These are phyloP conservation scores for Agaricus bisporus DNA, from an alignment of 768 basidiomycete species.

Conservation along the genomic window DNA sequence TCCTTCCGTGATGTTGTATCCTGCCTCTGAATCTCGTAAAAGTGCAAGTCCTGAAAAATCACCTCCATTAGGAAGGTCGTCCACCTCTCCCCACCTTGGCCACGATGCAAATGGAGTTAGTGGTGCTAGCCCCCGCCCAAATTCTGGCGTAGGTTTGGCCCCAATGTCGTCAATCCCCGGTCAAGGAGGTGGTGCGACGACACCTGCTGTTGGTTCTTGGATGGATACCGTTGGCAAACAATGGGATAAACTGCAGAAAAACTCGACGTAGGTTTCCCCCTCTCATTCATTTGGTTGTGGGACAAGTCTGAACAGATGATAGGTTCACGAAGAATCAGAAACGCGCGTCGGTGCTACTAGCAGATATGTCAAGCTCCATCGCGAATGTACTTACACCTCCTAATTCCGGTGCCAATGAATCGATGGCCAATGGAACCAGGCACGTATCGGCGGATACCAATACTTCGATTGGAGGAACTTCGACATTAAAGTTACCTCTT, in stretches of 20 bases:
- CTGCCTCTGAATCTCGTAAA: conserved; percentile 6
- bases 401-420: not conserved
- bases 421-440: not conserved
- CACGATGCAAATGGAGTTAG: not conserved
- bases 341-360: conserved; percentile 59
- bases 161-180: conserved; percentile 36
- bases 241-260: conserved; percentile 50
- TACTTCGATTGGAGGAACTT: not conserved
- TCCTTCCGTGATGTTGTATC: conserved; percentile 8
- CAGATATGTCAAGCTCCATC: conserved; percentile 57
- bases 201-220: conserved; percentile 32
- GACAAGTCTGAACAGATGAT: not conserved
- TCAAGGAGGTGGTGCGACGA: conserved; percentile 18
- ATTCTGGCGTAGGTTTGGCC: conserved; percentile 18
- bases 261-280: conserved; percentile 42
- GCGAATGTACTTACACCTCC: conserved; percentile 37
- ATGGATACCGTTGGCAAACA: conserved; percentile 56
- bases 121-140: conserved; percentile 9
- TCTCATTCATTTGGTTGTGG: not conserved
- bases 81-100: not conserved
- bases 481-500: conserved; percentile 6
- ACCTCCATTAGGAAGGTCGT: not conserved
- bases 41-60: not conserved
- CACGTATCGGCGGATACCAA: not conserved
- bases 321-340: conserved; percentile 68